Evolutionary conservation across 305 asterid genomes (phyloP).

Genomic region (Solanum aculeatissimum): DNA sequence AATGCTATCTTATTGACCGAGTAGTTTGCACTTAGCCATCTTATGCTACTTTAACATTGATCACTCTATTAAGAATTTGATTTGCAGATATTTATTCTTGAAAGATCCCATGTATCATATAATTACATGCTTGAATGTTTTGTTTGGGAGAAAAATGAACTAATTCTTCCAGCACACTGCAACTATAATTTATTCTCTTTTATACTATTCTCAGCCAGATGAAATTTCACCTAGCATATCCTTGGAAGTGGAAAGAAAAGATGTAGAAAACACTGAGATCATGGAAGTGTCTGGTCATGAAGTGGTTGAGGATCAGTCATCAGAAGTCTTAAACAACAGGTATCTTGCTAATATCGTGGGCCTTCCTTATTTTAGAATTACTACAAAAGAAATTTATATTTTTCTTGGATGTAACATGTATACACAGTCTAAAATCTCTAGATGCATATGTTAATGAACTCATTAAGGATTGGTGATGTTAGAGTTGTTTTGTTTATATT

Average conservation of each 20-base stretch:
- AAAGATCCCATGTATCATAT: neutral
- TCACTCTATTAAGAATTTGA: neutral
- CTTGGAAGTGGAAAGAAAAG: constrained; percentile 18
- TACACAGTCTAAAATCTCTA: neutral
- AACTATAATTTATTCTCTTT: neutral
- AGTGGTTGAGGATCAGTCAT: constrained; percentile 13
- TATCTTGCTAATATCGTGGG: constrained; percentile 9
- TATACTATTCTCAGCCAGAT: constrained; percentile 14
- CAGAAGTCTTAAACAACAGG: constrained; percentile 24
- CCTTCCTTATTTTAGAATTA: neutral
- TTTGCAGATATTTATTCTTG: neutral
- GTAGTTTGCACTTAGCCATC: neutral
- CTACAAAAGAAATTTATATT: neutral
- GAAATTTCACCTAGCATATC: constrained; percentile 10
- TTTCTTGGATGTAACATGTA: neutral
- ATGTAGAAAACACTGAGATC: constrained; percentile 19
- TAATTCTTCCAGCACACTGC: neutral
- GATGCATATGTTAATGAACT: neutral
- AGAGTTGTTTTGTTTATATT: neutral
- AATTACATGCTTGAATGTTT: neutral
- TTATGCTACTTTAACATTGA: neutral
- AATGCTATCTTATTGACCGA: neutral
- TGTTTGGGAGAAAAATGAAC: neutral
- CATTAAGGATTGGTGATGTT: neutral
- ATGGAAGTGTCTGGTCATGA: constrained; percentile 24